phyloP scores from a whole-genome alignment of 2,329 filamentous ascomycete genomes.

The Fusarium sublunatum region DNA sequence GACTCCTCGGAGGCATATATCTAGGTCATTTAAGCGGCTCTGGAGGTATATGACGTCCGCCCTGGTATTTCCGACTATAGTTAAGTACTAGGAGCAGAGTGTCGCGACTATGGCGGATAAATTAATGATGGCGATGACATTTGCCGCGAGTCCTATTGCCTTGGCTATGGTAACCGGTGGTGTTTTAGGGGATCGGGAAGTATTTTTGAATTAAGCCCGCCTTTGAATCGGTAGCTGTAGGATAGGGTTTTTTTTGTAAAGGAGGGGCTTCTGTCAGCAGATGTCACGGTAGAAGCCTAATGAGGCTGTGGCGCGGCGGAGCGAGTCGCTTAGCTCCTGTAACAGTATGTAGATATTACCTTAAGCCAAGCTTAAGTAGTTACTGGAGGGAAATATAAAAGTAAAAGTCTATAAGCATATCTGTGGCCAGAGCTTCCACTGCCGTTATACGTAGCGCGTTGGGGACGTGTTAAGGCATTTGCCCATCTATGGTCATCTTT shows the following conservation, averaged over 20 bases:
- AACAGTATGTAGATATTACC: no score
- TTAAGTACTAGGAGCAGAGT: conserved; percentile 2
- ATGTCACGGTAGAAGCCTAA: neutral
- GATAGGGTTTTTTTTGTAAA: neutral
- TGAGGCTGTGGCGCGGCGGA: conserved; percentile 2
- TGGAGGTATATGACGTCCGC: conserved; percentile 12
- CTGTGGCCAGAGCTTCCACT: no score
- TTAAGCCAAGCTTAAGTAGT: no score
- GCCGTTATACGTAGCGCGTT: no score
- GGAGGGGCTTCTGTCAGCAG: no score
- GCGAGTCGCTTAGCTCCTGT: neutral
- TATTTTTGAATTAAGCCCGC: neutral
- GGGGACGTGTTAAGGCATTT: no score
- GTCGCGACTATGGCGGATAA: conserved; percentile 6
- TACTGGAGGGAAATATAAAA: no score
- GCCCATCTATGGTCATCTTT: no score
- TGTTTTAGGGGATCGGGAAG: neutral
- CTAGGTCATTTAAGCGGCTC: conserved; percentile 2
- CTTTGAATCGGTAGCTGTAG: neutral
- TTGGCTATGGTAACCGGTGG: conserved; percentile 1
- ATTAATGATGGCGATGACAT: conserved; percentile 8
- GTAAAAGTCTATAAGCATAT: no score
- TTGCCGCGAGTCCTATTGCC: neutral
- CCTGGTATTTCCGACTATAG: conserved; percentile 8
- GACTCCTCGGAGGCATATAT: conserved; percentile 3